These are phyloP conservation scores for Yamadazyma dushanensis DNA, from an alignment of 1,139 yeast genomes.

Conservation along the genomic window DNA sequence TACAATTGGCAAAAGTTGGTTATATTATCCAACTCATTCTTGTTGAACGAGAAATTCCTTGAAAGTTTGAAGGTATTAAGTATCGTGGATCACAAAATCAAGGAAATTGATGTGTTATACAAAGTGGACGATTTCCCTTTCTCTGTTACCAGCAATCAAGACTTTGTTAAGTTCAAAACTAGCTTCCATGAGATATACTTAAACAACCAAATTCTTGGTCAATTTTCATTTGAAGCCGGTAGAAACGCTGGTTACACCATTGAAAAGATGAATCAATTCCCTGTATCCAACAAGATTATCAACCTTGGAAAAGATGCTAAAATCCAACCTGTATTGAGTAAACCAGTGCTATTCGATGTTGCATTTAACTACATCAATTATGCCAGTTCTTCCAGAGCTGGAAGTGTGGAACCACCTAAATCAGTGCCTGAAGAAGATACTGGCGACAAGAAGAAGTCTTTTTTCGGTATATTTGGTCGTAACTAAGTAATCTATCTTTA, in stretches of 20 bases:
- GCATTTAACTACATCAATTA: conserved; percentile 79
- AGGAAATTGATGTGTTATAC: conserved; percentile 20
- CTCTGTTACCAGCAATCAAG: conserved; percentile 36
- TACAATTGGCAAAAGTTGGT: conserved; percentile 45
- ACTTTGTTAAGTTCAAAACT: conserved; percentile 28
- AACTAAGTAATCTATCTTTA: conserved; percentile 5
- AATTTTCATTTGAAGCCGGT: conserved; percentile 29
- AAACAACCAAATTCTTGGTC: conserved; percentile 53
- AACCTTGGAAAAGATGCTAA: conserved; percentile 45
- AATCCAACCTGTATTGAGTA: conserved; percentile 60
- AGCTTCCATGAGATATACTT: conserved; percentile 30
- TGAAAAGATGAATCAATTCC: conserved; percentile 52
- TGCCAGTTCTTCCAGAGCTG: conserved; percentile 15
- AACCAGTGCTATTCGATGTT: conserved; percentile 88
- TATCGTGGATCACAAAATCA: conserved; percentile 29
- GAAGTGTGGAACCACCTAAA: conserved; percentile 12
- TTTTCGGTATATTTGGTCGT: conserved; percentile 48
- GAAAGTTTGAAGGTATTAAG: conserved; percentile 57
- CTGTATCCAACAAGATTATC: conserved; percentile 43
- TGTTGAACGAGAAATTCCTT: conserved; percentile 42
- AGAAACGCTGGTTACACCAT: conserved; percentile 30
- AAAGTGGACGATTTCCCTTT: conserved; percentile 38
- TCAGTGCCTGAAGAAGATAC: conserved; percentile 8
- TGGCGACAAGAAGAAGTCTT: conserved; percentile 30
- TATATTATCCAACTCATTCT: conserved; percentile 51